These are phyloP conservation scores for Xylaria sp. DNA, from an alignment of 2,329 filamentous ascomycete species.

Conservation along the genomic window DNA sequence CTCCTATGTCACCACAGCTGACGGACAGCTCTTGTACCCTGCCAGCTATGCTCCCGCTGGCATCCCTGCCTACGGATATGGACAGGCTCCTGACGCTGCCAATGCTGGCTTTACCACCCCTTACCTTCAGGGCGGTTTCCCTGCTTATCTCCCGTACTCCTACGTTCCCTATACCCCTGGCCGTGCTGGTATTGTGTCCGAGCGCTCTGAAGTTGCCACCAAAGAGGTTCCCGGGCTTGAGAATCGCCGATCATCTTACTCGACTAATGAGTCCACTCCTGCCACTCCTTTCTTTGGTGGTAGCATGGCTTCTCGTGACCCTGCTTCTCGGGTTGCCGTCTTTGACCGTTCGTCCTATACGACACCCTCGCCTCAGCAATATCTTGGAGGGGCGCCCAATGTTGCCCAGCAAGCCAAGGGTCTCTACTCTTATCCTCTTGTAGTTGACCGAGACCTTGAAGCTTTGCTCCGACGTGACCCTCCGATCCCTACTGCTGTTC, in stretches of 20 bases:
- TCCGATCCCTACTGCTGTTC: constrained; percentile 85
- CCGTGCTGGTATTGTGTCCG: constrained; percentile 56
- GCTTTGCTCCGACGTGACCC: constrained; percentile 79
- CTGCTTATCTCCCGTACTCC: constrained; percentile 50
- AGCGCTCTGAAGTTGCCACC: constrained; percentile 59
- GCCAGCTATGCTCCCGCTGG: constrained; percentile 39
- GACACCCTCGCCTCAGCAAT: constrained; percentile 72
- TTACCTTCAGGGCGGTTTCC: constrained; percentile 51
- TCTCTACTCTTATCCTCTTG: constrained; percentile 47
- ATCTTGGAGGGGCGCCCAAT: constrained; percentile 54
- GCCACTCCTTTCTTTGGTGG: constrained; percentile 73
- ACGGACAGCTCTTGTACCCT: constrained; percentile 49
- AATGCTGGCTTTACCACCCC: constrained; percentile 48
- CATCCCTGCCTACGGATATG: constrained; percentile 44
- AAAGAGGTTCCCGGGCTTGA: constrained; percentile 70
- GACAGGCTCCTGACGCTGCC: constrained; percentile 40
- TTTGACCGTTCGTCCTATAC: constrained; percentile 73
- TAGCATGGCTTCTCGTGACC: constrained; percentile 66
- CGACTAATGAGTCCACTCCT: constrained; percentile 73
- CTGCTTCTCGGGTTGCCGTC: constrained; percentile 66
- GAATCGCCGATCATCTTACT: constrained; percentile 74
- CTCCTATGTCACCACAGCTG: constrained; percentile 47
- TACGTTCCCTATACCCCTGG: constrained; percentile 64
- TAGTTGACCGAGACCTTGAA: constrained; percentile 65
- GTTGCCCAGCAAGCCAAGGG: constrained; percentile 55